A percentile compares a stretch with the other conserved stretches of the same genome.
Conservation (phyloP, 2,329 filamentous ascomycete genomes). For the Dryadomyces sulphureus region DNA sequence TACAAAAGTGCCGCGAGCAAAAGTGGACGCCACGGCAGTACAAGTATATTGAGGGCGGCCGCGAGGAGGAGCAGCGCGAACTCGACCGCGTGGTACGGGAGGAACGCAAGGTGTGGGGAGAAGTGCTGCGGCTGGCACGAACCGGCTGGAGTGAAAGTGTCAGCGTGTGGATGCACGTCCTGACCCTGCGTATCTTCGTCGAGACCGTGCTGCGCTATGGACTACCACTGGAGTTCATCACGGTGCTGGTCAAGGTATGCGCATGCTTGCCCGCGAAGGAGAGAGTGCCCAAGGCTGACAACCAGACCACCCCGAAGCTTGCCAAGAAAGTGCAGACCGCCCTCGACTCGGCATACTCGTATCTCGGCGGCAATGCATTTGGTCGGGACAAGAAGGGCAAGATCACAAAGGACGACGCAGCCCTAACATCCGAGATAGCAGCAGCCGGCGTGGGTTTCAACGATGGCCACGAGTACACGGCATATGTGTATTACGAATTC, state of each 20-base stretch:
- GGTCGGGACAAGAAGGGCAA: constrained; percentile 87
- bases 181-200: constrained; percentile 86
- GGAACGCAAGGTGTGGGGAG: constrained; percentile 83
- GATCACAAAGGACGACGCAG: constrained; percentile 76
- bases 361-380: constrained; percentile 88
- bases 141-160: constrained; percentile 94
- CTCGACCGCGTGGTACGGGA: constrained; percentile 68
- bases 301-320: constrained; percentile 67
- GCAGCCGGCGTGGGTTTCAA: constrained; percentile 52
- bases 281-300: neutral
- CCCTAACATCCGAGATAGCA: constrained; percentile 69
- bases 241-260: constrained; percentile 67
- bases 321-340: constrained; percentile 65
- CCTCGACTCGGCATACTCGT: constrained; percentile 75
- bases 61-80: constrained; percentile 79
- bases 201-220: constrained; percentile 97
- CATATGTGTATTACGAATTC: constrained; percentile 95
- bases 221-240: constrained; percentile 77
- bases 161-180: constrained; percentile 89
- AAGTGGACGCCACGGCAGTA: constrained; percentile 94
- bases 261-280: constrained; percentile 8
- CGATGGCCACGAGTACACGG: constrained; percentile 74
- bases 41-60: constrained; percentile 80
- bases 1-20: constrained; percentile 81
- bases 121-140: constrained; percentile 71